Conservation (phyloP, 768 basidiomycete genomes). For the Galerina sulciceps region DNA sequence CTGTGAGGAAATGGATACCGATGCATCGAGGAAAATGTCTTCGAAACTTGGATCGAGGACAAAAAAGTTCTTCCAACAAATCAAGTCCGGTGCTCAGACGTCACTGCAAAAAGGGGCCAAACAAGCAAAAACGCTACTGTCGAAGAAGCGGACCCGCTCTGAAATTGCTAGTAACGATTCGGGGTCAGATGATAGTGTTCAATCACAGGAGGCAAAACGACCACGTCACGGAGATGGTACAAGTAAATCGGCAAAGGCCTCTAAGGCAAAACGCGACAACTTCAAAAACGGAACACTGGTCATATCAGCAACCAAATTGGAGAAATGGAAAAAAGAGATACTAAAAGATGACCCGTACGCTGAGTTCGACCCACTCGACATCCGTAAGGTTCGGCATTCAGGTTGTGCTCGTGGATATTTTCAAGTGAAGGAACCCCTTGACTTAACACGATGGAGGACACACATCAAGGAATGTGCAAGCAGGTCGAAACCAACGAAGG, state of each 20-base stretch:
- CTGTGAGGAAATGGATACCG: too few relatives aligned
- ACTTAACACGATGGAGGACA: conserved; percentile 3
- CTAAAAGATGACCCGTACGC: conserved; percentile 8
- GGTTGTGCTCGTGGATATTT: conserved; percentile 4
- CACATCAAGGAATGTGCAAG: conserved; percentile 8
- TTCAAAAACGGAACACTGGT: conserved; percentile 4
- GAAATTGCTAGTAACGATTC: too few relatives aligned
- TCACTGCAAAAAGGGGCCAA: too few relatives aligned
- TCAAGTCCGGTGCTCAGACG: neutral
- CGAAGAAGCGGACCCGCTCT: too few relatives aligned
- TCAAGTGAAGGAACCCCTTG: conserved; percentile 14
- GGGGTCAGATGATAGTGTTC: too few relatives aligned
- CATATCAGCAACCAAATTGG: neutral
- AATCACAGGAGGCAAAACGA: too few relatives aligned
- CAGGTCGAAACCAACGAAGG: neutral
- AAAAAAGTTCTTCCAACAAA: neutral
- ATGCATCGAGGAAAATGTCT: too few relatives aligned
- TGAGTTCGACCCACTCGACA: conserved; percentile 2
- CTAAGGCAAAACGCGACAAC: neutral
- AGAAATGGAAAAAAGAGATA: conserved; percentile 9
- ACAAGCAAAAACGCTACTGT: too few relatives aligned
- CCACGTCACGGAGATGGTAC: conserved; percentile 3
- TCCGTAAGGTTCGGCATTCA: conserved; percentile 2
- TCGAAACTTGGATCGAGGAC: neutral
- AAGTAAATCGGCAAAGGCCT: conserved; percentile 16